Conservation (phyloP, 345 rosid species). For the Alliaria petiolata region DNA sequence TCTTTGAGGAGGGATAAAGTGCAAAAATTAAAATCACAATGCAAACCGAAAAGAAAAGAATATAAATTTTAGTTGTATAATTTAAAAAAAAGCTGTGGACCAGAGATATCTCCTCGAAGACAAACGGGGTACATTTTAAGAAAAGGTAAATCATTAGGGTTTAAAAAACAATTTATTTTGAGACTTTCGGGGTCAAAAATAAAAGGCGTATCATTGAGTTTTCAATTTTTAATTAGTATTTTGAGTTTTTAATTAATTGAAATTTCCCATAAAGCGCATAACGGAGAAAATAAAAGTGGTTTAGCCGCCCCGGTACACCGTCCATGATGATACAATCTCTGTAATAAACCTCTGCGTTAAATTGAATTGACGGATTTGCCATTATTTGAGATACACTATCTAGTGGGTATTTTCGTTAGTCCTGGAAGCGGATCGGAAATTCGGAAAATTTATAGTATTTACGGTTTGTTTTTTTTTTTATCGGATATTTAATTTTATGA, state of each 20-base stretch:
- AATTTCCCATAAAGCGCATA: slow-evolving; percentile 20
- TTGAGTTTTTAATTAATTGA: background rate
- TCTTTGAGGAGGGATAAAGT: slow-evolving; percentile 58
- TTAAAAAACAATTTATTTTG: slow-evolving; percentile 33
- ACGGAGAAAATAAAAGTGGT: slow-evolving; percentile 15
- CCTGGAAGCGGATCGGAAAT: too few species aligned
- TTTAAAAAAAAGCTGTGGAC: slow-evolving; percentile 10
- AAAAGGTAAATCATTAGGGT: slow-evolving; percentile 34
- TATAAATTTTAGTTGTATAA: background rate
- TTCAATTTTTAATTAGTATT: background rate
- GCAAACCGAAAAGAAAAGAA: slow-evolving; percentile 20
- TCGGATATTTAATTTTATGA: too few species aligned
- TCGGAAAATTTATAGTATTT: too few species aligned
- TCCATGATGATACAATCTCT: background rate
- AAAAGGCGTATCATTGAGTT: slow-evolving; percentile 29
- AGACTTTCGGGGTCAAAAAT: slow-evolving; percentile 47
- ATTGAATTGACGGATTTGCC: slow-evolving; percentile 14
- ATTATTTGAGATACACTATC: background rate
- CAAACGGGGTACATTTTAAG: slow-evolving; percentile 18
- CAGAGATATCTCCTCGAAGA: slow-evolving; percentile 29
- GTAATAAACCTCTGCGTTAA: slow-evolving; percentile 4
- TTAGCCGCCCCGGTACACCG: slow-evolving; percentile 28
- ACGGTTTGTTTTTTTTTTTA: too few species aligned
- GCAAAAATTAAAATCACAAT: slow-evolving; percentile 8
- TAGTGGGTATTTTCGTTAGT: too few species aligned